These are phyloP conservation scores for Termitomyces eurrhizus DNA, from an alignment of 768 basidiomycete genomes.

Conservation along the genomic window DNA sequence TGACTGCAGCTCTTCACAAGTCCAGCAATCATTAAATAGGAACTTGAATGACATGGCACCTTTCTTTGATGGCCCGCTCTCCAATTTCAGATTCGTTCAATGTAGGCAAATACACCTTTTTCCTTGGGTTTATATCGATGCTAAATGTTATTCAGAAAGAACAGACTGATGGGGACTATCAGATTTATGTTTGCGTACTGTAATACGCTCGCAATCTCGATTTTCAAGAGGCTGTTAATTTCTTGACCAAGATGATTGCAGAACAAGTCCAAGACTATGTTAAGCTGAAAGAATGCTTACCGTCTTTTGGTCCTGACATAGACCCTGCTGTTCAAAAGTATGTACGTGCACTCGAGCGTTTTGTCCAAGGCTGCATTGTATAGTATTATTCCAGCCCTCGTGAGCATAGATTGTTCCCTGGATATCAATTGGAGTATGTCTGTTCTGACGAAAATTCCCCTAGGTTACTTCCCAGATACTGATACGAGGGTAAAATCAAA, in stretches of 20 bases:
- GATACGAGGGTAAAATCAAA: slow-evolving; percentile 2
- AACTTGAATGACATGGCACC: not conserved
- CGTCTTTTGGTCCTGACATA: slow-evolving; percentile 21
- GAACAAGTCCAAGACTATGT: slow-evolving; percentile 19
- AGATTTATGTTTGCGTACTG: slow-evolving; percentile 23
- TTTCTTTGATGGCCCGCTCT: not conserved
- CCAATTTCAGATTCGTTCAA: not conserved
- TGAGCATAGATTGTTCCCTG: not conserved
- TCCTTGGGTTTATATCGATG: not conserved
- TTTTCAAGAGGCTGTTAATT: slow-evolving; percentile 23
- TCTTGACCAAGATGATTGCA: slow-evolving; percentile 19
- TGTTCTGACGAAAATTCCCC: not conserved
- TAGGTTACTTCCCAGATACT: slow-evolving; percentile 12
- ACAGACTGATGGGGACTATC: slow-evolving; percentile 25
- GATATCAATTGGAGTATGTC: not conserved
- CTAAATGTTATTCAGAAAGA: slow-evolving; percentile 20
- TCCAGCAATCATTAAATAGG: slow-evolving; percentile 8
- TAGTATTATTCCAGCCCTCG: slow-evolving; percentile 17
- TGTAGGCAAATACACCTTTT: not conserved
- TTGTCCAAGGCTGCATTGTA: slow-evolving; percentile 15
- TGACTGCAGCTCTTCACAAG: slow-evolving; percentile 12
- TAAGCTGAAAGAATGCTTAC: slow-evolving; percentile 17
- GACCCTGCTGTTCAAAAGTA: slow-evolving; percentile 10
- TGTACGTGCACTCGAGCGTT: slow-evolving; percentile 12
- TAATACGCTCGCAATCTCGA: slow-evolving; percentile 20